Base-by-base conservation (phyloP, 164 flowering plant species). In the Brasenia schreberi region DNA sequence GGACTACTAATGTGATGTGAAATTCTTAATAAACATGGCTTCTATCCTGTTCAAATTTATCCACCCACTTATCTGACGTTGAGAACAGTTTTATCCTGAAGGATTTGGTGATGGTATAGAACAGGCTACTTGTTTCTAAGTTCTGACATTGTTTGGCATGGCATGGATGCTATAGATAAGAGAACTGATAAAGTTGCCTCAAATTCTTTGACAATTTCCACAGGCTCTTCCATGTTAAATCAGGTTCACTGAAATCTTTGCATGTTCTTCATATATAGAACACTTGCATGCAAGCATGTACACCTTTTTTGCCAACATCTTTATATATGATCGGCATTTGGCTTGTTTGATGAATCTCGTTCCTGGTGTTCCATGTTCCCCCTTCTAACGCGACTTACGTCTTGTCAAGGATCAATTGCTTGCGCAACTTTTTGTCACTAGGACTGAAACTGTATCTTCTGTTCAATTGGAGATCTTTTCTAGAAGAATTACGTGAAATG, bases 1-100 rank as follows among this genome's bases (percentile, higher is more conserved):
- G 72, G 39, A 78, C 71, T 70, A 75, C 68, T 74, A 77, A 78
- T 80, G 77, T 77, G 82, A 67, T 81, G 63, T 79, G 69, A 67
- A 75, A 74, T 73, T 75, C 85, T 71, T 72, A 71, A 83, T 78
- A 45, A 45, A 12, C 53, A 1, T 45, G 12, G 53, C 53, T 45
- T 45, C 53, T 12, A 45, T 45, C 53, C 53, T 45, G 53, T 45
- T 2, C 53, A 45, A 45, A 45, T 45, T 7, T 12, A 45, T 45
- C 11, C 53, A 45, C 53, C 53, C 7, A 45, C 11, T 5, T 7
- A 45, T 12, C 11, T 45, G 27, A 45, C 7, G 6, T 45, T 45
- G 53, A 45, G 7, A 12, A 12, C 53, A 7, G 11, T 45, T 45
- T 45, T 45, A 7, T 12, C 53, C 7, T 45, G 12, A 7, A 45